These are phyloP conservation scores for Tilletia caries DNA, from an alignment of 1,284 basidiomycete species.

Conservation along the genomic window DNA sequence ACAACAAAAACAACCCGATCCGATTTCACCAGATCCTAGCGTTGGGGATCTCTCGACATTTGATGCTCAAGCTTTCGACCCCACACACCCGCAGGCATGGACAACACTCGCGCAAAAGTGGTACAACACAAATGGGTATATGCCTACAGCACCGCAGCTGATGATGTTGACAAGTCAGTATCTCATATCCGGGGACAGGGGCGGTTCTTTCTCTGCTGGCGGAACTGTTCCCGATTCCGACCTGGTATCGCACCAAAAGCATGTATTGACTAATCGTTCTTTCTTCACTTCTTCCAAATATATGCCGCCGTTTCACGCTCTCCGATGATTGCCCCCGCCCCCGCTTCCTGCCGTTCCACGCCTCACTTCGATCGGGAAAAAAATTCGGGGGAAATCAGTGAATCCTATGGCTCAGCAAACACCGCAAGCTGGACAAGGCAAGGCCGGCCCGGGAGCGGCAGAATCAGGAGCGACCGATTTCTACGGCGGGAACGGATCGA, in stretches of 20 bases:
- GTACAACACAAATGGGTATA: conserved; percentile 12
- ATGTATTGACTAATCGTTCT: conserved; percentile 6
- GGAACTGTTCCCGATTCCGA: background rate
- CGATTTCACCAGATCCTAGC: background rate
- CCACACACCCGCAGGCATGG: conserved; percentile 1
- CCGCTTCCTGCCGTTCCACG: too few species aligned
- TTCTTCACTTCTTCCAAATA: background rate
- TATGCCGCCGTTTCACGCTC: too few species aligned
- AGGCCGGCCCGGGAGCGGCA: background rate
- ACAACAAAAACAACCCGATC: background rate
- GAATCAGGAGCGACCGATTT: background rate
- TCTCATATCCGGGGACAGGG: background rate
- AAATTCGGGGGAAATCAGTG: background rate
- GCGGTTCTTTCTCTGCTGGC: background rate
- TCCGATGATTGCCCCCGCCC: background rate
- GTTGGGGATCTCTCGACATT: conserved; percentile 11
- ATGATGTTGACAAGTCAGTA: conserved; percentile 13
- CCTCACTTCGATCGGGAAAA: background rate
- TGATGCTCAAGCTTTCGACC: conserved; percentile 7
- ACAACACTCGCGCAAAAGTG: background rate
- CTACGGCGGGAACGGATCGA: background rate
- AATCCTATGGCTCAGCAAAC: conserved; percentile 1
- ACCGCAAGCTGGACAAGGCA: background rate
- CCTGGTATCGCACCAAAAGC: background rate
- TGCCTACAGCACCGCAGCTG: conserved; percentile 1